phyloP scores from a whole-genome alignment of 805 yeast species.

The Peterozyma toletana region DNA sequence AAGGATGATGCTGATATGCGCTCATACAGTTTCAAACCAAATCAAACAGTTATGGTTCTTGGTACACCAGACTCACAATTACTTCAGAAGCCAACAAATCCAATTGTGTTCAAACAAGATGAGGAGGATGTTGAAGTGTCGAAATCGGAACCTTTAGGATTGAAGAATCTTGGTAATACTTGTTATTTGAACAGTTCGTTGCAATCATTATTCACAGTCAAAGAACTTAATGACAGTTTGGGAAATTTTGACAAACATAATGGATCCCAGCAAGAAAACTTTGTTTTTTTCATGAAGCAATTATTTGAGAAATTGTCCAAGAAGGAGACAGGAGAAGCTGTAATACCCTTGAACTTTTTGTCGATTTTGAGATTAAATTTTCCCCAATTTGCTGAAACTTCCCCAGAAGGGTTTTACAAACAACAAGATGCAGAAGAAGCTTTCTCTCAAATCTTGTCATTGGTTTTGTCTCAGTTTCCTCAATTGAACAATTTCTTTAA shows the following conservation, averaged over 20 bases:
- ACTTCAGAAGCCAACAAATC: slow-evolving; percentile 35
- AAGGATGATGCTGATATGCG: slow-evolving; percentile 53
- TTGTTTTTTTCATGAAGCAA: slow-evolving; percentile 28
- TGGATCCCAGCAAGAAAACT: slow-evolving; percentile 12
- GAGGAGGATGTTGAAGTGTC: slow-evolving; percentile 31
- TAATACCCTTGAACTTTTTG: slow-evolving; percentile 65
- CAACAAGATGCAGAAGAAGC: slow-evolving; percentile 99
- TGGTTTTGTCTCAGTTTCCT: slow-evolving; percentile 40
- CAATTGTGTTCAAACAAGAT: slow-evolving; percentile 66
- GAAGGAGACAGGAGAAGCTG: slow-evolving; percentile 29
- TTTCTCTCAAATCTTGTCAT: slow-evolving; percentile 66
- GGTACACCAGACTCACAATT: slow-evolving; percentile 79
- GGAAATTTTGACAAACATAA: slow-evolving; percentile 12
- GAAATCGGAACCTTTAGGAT: slow-evolving; percentile 52
- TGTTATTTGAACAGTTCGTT: slow-evolving; percentile 70
- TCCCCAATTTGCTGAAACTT: slow-evolving; percentile 89
- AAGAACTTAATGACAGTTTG: slow-evolving; percentile 31
- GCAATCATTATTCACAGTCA: slow-evolving; percentile 44
- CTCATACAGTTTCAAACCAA: slow-evolving; percentile 49
- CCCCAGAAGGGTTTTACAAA: slow-evolving; percentile 61
- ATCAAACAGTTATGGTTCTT: slow-evolving; percentile 74
- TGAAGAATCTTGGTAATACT: slow-evolving; percentile 67
- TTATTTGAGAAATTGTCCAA: slow-evolving; percentile 38
- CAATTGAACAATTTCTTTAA: slow-evolving; percentile 54
- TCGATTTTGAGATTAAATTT: slow-evolving; percentile 55